phyloP scores from a whole-genome alignment of 176 grass and related monocot genomes.

The Aegilops longissima region DNA sequence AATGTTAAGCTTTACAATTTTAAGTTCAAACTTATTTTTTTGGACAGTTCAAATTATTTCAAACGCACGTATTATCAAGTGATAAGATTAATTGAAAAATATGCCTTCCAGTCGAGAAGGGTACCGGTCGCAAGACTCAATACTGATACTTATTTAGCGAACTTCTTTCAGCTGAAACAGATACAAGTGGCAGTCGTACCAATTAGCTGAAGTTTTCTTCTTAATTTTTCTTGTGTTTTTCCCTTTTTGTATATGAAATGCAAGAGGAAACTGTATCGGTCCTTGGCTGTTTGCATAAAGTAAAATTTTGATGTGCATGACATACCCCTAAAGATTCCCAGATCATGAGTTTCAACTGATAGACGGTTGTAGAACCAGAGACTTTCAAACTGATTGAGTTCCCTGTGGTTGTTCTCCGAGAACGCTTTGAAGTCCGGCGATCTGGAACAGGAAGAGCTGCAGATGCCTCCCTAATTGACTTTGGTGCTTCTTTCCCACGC shows the following conservation, averaged over 20 bases:
- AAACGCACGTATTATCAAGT: background rate
- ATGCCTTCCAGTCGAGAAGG: background rate
- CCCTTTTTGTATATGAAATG: background rate
- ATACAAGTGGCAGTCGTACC: background rate
- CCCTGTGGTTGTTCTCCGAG: conserved; percentile 70
- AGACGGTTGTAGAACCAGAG: conserved; percentile 83
- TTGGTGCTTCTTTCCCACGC: conserved; percentile 92
- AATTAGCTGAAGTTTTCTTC: background rate
- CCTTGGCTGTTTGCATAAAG: background rate
- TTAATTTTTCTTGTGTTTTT: background rate
- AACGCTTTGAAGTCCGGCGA: conserved; percentile 88
- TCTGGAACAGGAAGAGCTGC: conserved; percentile 56
- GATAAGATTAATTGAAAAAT: background rate
- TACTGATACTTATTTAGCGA: background rate
- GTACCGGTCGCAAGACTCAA: conserved; percentile 2
- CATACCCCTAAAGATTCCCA: conserved; percentile 99
- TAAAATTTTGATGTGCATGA: background rate
- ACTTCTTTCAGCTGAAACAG: background rate
- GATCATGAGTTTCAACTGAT: conserved; percentile 99
- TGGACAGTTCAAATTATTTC: background rate
- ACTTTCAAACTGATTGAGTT: conserved; percentile 81
- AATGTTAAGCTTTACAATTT: background rate
- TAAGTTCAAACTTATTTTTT: background rate
- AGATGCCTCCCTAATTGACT: conserved; percentile 81
- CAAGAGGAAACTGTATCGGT: conserved; percentile 7